Conservation (phyloP, 2,329 filamentous ascomycete species). For the Daldinia sp. region DNA sequence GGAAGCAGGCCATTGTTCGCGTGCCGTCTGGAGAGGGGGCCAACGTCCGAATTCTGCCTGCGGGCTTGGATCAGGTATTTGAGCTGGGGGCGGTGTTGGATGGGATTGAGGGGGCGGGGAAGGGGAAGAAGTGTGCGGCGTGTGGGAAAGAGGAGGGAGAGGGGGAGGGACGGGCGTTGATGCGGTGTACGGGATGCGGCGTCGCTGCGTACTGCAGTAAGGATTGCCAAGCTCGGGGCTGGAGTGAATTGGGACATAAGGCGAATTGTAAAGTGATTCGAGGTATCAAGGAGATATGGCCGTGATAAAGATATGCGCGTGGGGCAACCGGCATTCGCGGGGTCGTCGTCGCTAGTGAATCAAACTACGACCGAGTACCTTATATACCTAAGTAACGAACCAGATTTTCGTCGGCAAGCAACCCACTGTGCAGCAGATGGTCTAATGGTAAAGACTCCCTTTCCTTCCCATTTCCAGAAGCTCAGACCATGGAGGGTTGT, state of each 20-base stretch:
- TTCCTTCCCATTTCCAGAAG: neutral
- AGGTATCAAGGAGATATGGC: slow-evolving; percentile 50
- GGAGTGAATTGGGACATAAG: slow-evolving; percentile 54
- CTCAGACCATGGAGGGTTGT: neutral
- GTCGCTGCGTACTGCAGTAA: slow-evolving; percentile 57
- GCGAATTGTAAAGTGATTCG: slow-evolving; percentile 55
- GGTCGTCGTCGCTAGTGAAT: neutral
- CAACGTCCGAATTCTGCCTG: slow-evolving; percentile 45
- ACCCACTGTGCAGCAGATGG: neutral
- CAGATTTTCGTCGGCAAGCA: neutral
- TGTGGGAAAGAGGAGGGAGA: slow-evolving; percentile 39
- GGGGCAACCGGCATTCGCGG: neutral
- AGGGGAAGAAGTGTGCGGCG: slow-evolving; percentile 38
- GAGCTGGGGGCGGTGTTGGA: slow-evolving; percentile 38
- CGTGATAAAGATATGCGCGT: slow-evolving; percentile 17
- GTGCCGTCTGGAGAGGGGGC: slow-evolving; percentile 47
- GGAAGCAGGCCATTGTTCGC: slow-evolving; percentile 52
- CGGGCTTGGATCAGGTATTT: slow-evolving; percentile 37
- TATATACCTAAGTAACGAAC: neutral
- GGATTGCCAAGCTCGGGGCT: slow-evolving; percentile 55
- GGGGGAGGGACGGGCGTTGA: slow-evolving; percentile 35
- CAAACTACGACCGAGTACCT: neutral
- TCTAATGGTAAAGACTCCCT: neutral
- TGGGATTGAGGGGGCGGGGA: slow-evolving; percentile 10
- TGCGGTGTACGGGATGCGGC: slow-evolving; percentile 55